Percentiles rank a stretch among this genome's conserved stretches.
phyloP scores from a whole-genome alignment of 441 rosid species.

The Theobroma grandiflorum region DNA sequence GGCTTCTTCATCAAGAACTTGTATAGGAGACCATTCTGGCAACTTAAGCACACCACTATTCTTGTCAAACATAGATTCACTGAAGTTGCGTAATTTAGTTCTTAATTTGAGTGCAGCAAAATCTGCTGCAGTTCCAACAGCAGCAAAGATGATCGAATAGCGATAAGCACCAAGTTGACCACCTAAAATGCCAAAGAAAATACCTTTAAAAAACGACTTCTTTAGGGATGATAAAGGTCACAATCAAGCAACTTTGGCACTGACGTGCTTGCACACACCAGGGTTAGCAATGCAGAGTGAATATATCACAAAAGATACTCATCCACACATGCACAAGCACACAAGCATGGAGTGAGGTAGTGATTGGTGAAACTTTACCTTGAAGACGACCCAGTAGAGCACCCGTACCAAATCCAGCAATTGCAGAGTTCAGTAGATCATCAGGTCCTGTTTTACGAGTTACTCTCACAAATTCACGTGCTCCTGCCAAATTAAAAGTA shows the following conservation, averaged over 20 bases:
- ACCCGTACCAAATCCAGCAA: constrained; percentile 86
- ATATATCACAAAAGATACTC: neutral
- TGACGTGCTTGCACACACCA: neutral
- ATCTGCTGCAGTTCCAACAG: constrained; percentile 67
- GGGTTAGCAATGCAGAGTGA: neutral
- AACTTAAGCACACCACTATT: constrained; percentile 53
- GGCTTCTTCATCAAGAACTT: constrained; percentile 83
- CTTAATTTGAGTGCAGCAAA: constrained; percentile 60
- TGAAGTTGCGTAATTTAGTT: constrained; percentile 45
- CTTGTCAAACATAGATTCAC: constrained; percentile 41
- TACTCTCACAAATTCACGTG: constrained; percentile 80
- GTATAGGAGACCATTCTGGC: constrained; percentile 92
- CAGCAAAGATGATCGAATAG: constrained; percentile 69
- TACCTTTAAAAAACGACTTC: neutral
- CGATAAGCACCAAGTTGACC: constrained; percentile 83
- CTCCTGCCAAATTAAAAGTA: constrained; percentile 58
- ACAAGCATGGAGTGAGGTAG: constrained; percentile 4
- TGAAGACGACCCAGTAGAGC: constrained; percentile 90
- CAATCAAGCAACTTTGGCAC: constrained; percentile 1
- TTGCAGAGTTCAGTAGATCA: constrained; percentile 74
- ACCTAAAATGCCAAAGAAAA: constrained; percentile 46
- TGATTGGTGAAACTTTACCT: constrained; percentile 45
- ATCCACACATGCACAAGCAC: constrained; percentile 3
- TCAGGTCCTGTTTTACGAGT: constrained; percentile 72
- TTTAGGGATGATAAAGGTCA: neutral